Conservation (phyloP, 257 asterid genomes). For the Nicotiana noctiflora region DNA sequence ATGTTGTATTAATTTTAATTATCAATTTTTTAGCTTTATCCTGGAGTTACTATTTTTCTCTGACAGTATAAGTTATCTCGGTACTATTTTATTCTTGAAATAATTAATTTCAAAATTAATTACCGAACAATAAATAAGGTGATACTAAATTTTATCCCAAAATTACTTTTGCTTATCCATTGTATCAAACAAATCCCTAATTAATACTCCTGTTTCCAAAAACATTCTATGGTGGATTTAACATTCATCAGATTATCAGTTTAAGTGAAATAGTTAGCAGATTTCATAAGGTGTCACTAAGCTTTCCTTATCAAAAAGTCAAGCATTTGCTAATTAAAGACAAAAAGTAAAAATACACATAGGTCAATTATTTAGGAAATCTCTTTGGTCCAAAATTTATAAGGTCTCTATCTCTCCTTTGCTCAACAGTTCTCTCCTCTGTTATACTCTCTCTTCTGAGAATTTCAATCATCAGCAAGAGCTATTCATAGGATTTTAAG, state of each 20-base stretch:
- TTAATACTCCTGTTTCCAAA: not conserved
- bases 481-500: not conserved
- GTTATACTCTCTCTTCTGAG: not conserved
- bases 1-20: no score
- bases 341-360: not conserved
- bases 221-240: not conserved
- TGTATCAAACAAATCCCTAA: not conserved
- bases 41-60: no score
- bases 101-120: no score
- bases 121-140: no score
- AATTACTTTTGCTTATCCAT: no score
- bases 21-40: no score
- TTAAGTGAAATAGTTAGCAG: not conserved
- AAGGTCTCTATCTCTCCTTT: not conserved
- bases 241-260: not conserved
- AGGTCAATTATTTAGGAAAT: not conserved
- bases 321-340: not conserved
- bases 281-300: not conserved
- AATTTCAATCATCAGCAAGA: conserved; percentile 9
- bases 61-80: no score
- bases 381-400: not conserved
- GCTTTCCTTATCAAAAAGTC: conserved; percentile 4
- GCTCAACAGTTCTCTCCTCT: not conserved
- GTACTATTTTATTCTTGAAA: no score
- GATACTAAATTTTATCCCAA: no score